Evolutionary conservation across 2,329 filamentous ascomycete species (phyloP).

Genomic region (Neofusicoccum sp.): DNA sequence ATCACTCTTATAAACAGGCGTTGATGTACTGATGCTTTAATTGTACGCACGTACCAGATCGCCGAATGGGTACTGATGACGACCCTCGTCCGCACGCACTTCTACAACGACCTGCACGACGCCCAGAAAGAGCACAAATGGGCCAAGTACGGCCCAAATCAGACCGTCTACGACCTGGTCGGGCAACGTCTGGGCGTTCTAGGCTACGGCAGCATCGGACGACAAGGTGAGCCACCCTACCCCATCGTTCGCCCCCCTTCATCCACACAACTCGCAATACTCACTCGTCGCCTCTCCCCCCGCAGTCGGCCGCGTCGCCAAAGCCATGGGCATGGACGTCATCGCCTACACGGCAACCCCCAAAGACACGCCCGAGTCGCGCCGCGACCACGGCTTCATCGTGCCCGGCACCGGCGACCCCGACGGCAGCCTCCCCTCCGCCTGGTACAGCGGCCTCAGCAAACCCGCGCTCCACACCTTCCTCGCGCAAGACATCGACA

Average conservation of each 20-base stretch:
- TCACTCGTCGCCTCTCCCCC: background rate
- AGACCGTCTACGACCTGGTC: conserved; percentile 56
- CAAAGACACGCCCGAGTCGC: conserved; percentile 66
- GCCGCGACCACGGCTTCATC: conserved; percentile 66
- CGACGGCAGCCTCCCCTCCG: conserved; percentile 56
- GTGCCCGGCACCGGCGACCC: conserved; percentile 67
- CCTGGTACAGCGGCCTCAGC: conserved; percentile 60
- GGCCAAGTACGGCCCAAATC: conserved; percentile 39
- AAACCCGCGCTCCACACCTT: conserved; percentile 57
- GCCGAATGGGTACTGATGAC: conserved; percentile 69
- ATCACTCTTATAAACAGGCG: background rate
- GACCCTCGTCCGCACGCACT: conserved; percentile 59
- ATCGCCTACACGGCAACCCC: conserved; percentile 75
- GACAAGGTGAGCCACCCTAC: conserved; percentile 51
- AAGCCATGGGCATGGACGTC: conserved; percentile 70
- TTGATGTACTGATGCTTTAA: background rate
- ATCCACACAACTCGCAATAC: background rate
- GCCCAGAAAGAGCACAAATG: conserved; percentile 61
- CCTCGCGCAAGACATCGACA: conserved; percentile 58
- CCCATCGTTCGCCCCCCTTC: background rate
- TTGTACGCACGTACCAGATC: conserved; percentile 41
- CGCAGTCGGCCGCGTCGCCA: conserved; percentile 58
- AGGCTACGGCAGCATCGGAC: conserved; percentile 65
- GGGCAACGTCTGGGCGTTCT: conserved; percentile 62
- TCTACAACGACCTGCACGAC: conserved; percentile 58